These are phyloP conservation scores for Astraeus odoratus DNA, from an alignment of 768 basidiomycete genomes.

Conservation along the genomic window DNA sequence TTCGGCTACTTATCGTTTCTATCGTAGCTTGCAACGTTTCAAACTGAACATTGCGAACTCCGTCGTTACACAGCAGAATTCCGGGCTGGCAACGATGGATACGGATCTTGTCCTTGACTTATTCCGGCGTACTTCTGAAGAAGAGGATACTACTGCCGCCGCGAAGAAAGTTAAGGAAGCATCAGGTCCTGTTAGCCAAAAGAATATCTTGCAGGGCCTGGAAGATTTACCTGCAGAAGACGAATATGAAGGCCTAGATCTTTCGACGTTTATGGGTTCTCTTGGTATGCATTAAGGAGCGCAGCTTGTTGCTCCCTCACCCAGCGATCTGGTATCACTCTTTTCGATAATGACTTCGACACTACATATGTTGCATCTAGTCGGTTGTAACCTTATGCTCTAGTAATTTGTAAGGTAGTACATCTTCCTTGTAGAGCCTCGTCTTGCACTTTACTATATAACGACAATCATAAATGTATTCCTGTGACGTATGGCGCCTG, in stretches of 20 bases:
- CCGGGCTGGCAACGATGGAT: slow-evolving; percentile 91
- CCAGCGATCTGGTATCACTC: slow-evolving; percentile 7
- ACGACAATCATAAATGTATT: background rate
- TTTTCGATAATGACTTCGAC: background rate
- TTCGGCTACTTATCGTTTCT: background rate
- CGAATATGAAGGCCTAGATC: slow-evolving; percentile 83
- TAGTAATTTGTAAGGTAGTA: slow-evolving; percentile 30
- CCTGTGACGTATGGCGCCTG: too few relatives aligned
- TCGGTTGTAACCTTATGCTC: slow-evolving; percentile 26
- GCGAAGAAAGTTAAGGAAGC: slow-evolving; percentile 46
- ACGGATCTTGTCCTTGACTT: slow-evolving; percentile 95
- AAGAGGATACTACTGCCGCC: slow-evolving; percentile 60
- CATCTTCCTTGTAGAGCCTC: slow-evolving; percentile 2
- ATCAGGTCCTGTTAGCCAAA: slow-evolving; percentile 61
- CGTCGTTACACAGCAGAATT: slow-evolving; percentile 95
- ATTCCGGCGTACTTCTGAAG: slow-evolving; percentile 71
- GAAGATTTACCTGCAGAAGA: slow-evolving; percentile 90
- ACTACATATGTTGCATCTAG: slow-evolving; percentile 28
- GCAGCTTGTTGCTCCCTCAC: slow-evolving; percentile 11
- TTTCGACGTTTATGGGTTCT: slow-evolving; percentile 87
- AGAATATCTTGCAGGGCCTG: slow-evolving; percentile 80
- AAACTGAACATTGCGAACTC: slow-evolving; percentile 97
- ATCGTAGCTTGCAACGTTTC: slow-evolving; percentile 93
- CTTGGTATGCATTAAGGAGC: slow-evolving; percentile 41
- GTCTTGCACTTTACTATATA: background rate